Percentiles rank a stretch among this genome's conserved stretches.
These are phyloP conservation scores for Suillus weaverae DNA, from an alignment of 768 basidiomycete species.

Conservation along the genomic window DNA sequence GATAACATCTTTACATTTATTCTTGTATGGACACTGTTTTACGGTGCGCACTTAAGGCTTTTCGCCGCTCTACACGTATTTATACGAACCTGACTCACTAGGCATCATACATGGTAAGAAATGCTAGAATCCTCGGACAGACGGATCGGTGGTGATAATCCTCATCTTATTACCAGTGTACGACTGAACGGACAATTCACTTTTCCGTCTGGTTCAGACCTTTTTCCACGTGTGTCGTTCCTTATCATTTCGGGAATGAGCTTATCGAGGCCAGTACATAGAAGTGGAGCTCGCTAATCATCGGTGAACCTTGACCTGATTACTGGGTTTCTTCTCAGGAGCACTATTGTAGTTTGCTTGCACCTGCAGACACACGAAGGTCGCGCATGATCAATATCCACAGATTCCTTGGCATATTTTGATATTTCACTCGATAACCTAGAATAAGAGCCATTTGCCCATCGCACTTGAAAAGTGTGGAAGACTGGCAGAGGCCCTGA, in stretches of 20 bases:
- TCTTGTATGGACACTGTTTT: constrained; percentile 92
- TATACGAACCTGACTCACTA: constrained; percentile 12
- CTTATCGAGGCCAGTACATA: constrained; percentile 10
- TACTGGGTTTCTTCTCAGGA: constrained; percentile 4
- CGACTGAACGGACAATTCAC: constrained; percentile 29
- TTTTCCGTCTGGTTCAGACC: constrained; percentile 3
- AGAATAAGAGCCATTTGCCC: constrained; percentile 1
- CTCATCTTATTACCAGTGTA: constrained; percentile 36
- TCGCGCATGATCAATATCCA: constrained; percentile 9
- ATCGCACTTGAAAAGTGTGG: constrained; percentile 6
- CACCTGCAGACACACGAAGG: constrained; percentile 10
- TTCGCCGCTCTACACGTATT: constrained; percentile 6
- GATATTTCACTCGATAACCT: not conserved
- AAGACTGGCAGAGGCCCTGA: constrained; percentile 2
- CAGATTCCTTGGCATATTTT: not conserved
- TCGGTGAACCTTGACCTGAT: constrained; percentile 11
- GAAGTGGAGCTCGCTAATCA: constrained; percentile 10
- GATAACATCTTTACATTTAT: constrained; percentile 91
- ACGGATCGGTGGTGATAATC: constrained; percentile 16
- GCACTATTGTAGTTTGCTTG: constrained; percentile 3
- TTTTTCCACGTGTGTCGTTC: constrained; percentile 2
- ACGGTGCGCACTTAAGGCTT: constrained; percentile 53
- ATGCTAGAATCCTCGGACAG: not conserved
- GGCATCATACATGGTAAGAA: constrained; percentile 51
- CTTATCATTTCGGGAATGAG: constrained; percentile 5